A percentile compares a stretch with the other conserved stretches of the same genome.
phyloP scores from a whole-genome alignment of 768 basidiomycete species.

The Exidia glandulosa region DNA sequence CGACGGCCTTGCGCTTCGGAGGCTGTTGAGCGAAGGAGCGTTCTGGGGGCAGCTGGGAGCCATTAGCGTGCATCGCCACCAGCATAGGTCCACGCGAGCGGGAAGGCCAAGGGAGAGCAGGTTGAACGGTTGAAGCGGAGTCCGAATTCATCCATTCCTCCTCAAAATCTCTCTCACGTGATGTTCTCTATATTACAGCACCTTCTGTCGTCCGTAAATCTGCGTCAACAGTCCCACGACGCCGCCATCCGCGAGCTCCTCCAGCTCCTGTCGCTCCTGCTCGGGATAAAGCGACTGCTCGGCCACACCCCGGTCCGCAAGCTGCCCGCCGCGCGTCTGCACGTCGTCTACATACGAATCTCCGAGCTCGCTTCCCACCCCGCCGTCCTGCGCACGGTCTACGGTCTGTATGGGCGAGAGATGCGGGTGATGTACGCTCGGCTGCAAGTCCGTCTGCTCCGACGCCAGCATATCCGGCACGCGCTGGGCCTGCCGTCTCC shows the following conservation, averaged over 20 bases:
- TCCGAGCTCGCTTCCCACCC: constrained; percentile 50
- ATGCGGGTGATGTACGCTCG: background rate
- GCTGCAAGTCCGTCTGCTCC: background rate
- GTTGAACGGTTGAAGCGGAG: background rate
- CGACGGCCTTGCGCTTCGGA: background rate
- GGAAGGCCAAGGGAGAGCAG: background rate
- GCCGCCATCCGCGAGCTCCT: constrained; percentile 64
- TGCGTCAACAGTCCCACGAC: constrained; percentile 78
- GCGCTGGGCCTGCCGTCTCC: constrained; percentile 32
- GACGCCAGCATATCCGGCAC: background rate
- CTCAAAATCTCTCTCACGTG: background rate
- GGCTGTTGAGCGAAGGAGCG: background rate
- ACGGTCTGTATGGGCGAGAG: constrained; percentile 22
- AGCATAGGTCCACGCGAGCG: background rate
- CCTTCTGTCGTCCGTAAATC: constrained; percentile 43
- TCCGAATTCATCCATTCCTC: background rate
- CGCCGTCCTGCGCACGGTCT: constrained; percentile 40
- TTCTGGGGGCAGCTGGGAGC: background rate
- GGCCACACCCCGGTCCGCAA: constrained; percentile 24
- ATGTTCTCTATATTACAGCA: constrained; percentile 4
- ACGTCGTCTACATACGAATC: constrained; percentile 68
- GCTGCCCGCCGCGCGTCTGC: constrained; percentile 12
- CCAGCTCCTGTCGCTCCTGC: constrained; percentile 40
- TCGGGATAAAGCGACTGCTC: constrained; percentile 34
- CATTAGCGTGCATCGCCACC: background rate